Conservation (phyloP, 2,329 filamentous ascomycete species). For the Cordyceps tenuipes region DNA sequence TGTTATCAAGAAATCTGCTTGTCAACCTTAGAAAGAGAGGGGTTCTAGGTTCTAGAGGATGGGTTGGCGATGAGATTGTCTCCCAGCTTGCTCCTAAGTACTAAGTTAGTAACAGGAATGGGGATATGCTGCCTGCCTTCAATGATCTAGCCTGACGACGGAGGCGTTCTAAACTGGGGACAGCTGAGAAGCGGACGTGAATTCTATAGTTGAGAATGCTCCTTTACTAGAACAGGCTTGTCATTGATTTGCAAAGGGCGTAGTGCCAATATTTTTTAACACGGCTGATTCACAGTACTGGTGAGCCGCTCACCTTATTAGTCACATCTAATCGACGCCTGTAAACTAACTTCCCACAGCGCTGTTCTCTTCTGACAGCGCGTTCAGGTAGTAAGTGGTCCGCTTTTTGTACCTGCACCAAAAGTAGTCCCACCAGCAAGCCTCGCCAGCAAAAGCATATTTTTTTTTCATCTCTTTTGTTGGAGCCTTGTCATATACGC, state of each 20-base stretch:
- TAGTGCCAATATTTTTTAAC: no score
- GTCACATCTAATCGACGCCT: background rate
- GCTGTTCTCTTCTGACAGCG: no score
- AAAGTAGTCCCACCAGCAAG: background rate
- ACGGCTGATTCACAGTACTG: background rate
- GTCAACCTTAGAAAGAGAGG: background rate
- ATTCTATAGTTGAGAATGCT: background rate
- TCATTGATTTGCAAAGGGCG: background rate
- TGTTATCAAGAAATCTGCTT: background rate
- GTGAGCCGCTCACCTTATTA: background rate
- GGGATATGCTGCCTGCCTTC: background rate
- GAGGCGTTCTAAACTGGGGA: background rate
- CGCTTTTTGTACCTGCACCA: constrained; percentile 5
- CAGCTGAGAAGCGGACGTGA: constrained; percentile 6
- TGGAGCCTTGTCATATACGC: background rate
- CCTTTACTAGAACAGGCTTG: background rate
- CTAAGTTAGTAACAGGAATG: no score
- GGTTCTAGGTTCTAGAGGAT: background rate
- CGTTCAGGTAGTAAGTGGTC: background rate
- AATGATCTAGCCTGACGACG: background rate
- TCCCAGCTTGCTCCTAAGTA: background rate
- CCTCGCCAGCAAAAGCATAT: background rate
- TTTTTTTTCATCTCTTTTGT: background rate
- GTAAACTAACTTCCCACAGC: background rate
- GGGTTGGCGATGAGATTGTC: background rate